Base-by-base conservation (phyloP, 129 eudicot genomes). In the Cynara cardunculus region DNA sequence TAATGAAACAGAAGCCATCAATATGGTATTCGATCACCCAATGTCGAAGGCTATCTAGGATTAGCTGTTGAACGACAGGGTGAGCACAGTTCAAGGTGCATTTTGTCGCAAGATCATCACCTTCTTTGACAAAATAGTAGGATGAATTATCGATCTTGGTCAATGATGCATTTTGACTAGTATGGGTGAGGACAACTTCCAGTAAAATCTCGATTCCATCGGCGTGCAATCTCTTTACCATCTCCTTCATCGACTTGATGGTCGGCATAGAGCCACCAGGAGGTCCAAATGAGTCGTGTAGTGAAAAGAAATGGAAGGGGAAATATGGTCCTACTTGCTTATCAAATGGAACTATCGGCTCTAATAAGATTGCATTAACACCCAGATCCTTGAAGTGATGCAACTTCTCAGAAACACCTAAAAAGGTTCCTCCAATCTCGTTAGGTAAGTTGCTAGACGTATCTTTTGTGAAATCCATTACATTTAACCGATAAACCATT, bases 1-100 rank as follows among this genome's bases (percentile, higher is more conserved):
- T 83, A 24, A 88, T 64, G 89, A 96, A 96, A 81, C 92, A 89
- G 78, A 96, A 96, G 5, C 99, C 99, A 32, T 96, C 99, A 27
- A 96, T 59, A 68, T 92, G 99, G 85, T 84, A 96, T 82, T 96
- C 91, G 21, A 87, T 87, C 79, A 93, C 98, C 99, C 99, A 96
- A 80, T 91, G 85, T 61, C 95, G 83, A 46, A 96, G 97, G 78
- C 95, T 91, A 76, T 96, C 98, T 78, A 96, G 73, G 49, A 93
- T 91, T 82, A 96, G 30, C 65, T 89, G 91, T 83, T 91, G 94
- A 75, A 91, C 99, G 83, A 89, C 82, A 0, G 99, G 98, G 59
- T 85, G 87, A 34, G 92, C 92, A 75, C 98, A 95, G 77, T 90
- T 92, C 75, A 95, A 75, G 27, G 90, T 80, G 65, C 85, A 82